These are phyloP conservation scores for Funneliformis mosseae DNA, from an alignment of 192 early-diverging fungal species.

Conservation along the genomic window DNA sequence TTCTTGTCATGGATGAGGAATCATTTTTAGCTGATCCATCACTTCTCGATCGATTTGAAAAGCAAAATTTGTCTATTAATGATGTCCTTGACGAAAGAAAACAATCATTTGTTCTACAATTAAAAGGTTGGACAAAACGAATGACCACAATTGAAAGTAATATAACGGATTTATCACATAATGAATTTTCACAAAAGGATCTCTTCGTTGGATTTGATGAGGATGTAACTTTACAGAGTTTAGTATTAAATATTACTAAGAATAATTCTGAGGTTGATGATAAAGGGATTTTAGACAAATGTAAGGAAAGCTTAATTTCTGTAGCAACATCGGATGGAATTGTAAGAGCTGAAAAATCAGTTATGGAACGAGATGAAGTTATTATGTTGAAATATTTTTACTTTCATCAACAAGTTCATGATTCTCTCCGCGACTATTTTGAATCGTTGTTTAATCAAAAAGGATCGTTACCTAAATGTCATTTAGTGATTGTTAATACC, in stretches of 20 bases:
- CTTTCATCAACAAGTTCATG: conserved; percentile 22
- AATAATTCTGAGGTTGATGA: not conserved
- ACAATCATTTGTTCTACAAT: not conserved
- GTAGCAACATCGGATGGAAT: conserved; percentile 28
- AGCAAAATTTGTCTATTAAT: conserved; percentile 13
- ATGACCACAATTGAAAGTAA: not conserved
- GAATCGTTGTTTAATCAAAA: not conserved
- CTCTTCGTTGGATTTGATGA: conserved; percentile 29
- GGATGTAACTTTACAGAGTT: conserved; percentile 28
- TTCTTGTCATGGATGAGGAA: conserved; percentile 29
- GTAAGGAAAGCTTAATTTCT: conserved; percentile 20
- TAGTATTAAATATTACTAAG: conserved; percentile 14
- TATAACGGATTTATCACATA: too few relatives aligned
- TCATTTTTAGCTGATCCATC: conserved; percentile 15
- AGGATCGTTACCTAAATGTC: not conserved
- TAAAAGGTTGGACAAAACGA: conserved; percentile 1
- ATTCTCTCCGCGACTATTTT: conserved; percentile 21
- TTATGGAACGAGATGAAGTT: not conserved
- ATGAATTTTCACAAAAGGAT: conserved; percentile 8
- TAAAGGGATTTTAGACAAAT: not conserved
- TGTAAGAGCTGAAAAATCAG: conserved; percentile 19
- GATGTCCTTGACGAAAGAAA: not conserved
- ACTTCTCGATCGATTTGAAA: conserved; percentile 24
- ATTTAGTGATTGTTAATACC: conserved; percentile 19
- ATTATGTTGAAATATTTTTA: not conserved